Evolutionary conservation across 805 yeast species (phyloP).

Genomic region (Wickerhamiella brachini): DNA sequence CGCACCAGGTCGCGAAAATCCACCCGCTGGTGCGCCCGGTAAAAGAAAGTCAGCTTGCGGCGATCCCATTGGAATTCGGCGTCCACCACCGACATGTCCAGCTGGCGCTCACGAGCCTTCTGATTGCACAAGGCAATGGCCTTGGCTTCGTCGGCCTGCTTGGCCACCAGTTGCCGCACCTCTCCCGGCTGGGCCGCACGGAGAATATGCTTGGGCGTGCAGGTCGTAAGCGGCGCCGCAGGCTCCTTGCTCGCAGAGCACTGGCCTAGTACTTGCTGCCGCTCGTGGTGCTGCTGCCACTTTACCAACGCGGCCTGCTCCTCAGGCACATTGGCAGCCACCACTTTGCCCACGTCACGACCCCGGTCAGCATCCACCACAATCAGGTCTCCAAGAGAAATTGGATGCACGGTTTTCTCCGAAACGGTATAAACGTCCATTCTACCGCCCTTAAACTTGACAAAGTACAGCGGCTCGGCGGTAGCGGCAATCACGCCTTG

Average conservation of each 20-base stretch:
- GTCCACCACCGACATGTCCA: slow-evolving; percentile 51
- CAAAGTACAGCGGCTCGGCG: slow-evolving; percentile 35
- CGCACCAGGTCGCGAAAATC: slow-evolving; percentile 69
- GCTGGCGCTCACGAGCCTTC: slow-evolving; percentile 33
- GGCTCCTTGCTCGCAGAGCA: slow-evolving; percentile 2
- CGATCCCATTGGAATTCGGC: slow-evolving; percentile 82
- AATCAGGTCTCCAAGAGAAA: slow-evolving; percentile 51
- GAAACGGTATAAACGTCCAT: slow-evolving; percentile 64
- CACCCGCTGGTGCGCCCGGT: slow-evolving; percentile 47
- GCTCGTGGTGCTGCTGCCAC: slow-evolving; percentile 54
- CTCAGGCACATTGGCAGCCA: slow-evolving; percentile 40
- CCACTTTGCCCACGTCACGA: slow-evolving; percentile 56
- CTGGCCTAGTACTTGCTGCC: slow-evolving; percentile 32
- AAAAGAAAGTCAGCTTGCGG: slow-evolving; percentile 65
- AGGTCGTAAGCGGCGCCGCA: slow-evolving; percentile 33
- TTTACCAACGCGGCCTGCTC: slow-evolving; percentile 60
- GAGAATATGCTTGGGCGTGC: slow-evolving; percentile 54
- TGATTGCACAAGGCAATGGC: slow-evolving; percentile 53
- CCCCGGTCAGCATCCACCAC: slow-evolving; percentile 81
- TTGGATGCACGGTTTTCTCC: slow-evolving; percentile 23
- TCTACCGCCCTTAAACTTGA: slow-evolving; percentile 68
- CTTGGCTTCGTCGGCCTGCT: slow-evolving; percentile 54
- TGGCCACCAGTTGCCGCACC: slow-evolving; percentile 41
- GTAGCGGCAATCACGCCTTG: slow-evolving; percentile 9
- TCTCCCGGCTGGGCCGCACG: slow-evolving; percentile 51